phyloP scores from a whole-genome alignment of 768 basidiomycete species.

The Amanita pallidorosea region DNA sequence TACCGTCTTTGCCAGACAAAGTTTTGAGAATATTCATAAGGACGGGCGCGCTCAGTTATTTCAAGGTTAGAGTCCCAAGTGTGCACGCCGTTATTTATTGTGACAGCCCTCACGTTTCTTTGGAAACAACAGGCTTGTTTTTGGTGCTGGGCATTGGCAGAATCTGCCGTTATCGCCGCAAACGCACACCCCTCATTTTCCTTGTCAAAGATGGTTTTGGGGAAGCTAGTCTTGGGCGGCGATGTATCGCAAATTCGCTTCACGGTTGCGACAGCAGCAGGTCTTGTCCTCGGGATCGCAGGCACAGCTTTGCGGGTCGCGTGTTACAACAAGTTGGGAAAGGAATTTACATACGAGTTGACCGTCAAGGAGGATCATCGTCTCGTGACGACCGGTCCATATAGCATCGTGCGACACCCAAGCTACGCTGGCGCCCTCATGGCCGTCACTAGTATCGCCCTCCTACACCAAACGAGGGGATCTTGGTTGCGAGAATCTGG shows the following conservation, averaged over 20 bases:
- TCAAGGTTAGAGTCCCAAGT: not conserved
- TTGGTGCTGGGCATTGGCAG: not conserved
- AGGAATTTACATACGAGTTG: not conserved
- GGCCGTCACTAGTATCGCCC: too few species aligned
- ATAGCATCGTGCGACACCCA: not conserved
- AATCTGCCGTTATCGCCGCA: not conserved
- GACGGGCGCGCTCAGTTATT: not conserved
- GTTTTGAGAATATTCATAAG: not conserved
- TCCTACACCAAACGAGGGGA: too few species aligned
- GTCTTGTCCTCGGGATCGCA: not conserved
- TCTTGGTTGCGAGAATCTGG: too few species aligned
- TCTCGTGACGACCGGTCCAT: not conserved
- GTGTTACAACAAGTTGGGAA: not conserved
- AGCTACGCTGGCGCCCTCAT: not conserved
- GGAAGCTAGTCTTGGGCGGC: not conserved
- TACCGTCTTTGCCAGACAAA: not conserved
- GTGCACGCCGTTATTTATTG: not conserved
- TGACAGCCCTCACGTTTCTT: not conserved
- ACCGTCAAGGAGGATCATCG: too few species aligned
- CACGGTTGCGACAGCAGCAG: not conserved
- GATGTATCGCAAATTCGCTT: not conserved
- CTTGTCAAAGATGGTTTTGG: not conserved
- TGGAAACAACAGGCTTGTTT: not conserved
- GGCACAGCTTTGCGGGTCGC: not conserved
- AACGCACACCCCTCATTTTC: not conserved